Percentiles rank a stretch among this genome's conserved stretches.
Conservation (phyloP, 75 land plant species). For the Picea sitchensis region DNA sequence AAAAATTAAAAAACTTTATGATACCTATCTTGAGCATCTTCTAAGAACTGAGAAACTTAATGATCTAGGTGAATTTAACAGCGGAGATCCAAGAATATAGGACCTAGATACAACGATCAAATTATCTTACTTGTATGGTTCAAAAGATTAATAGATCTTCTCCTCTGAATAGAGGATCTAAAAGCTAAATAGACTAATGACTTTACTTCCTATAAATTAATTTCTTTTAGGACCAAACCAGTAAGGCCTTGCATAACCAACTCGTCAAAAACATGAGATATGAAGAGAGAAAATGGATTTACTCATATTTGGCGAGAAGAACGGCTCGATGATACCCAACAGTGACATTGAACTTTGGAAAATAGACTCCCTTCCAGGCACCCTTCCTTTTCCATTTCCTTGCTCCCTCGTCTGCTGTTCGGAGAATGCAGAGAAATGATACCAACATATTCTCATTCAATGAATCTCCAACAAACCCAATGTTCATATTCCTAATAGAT, state of each 20-base stretch:
- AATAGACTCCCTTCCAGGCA: constrained; percentile 90
- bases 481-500: constrained; percentile 48
- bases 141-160: no score
- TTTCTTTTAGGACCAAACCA: no score
- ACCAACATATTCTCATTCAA: constrained; percentile 90
- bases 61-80: neutral
- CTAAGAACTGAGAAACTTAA: neutral
- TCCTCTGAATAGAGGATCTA: no score
- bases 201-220: no score
- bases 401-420: constrained; percentile 60
- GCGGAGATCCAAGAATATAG: neutral
- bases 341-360: constrained; percentile 85
- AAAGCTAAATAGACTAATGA: no score
- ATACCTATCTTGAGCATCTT: neutral
- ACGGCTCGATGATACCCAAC: constrained; percentile 95
- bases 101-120: no score
- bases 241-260: no score
- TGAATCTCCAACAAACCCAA: constrained; percentile 95
- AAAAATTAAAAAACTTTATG: no score
- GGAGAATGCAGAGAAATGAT: constrained; percentile 69
- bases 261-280: no score
- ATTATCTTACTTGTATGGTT: no score
- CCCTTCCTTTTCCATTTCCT: constrained; percentile 90
- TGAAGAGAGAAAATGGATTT: constrained; percentile 17
- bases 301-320: constrained; percentile 82